Evolutionary conservation across 2,329 filamentous ascomycete species (phyloP), one percentile per base, ranked within the genome.

Genomic region (Niveomyces coronatus): DNA sequence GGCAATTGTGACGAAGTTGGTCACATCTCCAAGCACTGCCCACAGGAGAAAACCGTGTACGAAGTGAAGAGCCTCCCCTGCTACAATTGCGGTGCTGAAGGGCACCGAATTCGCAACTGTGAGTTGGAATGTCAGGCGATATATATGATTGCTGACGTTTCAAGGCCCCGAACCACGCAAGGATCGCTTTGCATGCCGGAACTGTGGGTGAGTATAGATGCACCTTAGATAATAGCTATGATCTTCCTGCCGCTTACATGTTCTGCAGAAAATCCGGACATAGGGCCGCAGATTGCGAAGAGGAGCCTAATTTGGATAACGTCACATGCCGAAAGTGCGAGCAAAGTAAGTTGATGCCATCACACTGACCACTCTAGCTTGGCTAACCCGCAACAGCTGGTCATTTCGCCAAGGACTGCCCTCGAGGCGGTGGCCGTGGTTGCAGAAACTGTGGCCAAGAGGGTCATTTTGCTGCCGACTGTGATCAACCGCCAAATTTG

Each of bases 61-160:
- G 59, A 68, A 28, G 50, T 57, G 11, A 49, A 65, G 26, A 58
- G 62, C 15, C 68, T 82, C 34, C 65, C 64, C 32, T 86, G 82
- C 54, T 71, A 64, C 60, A 80, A 85, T 60, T 85, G 82, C 46
- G 61, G 68, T 4, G 65, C 69, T 27, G 58, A 65, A 18, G 80
- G 79, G 9, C 81, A 85, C 49, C 78, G 80, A 41, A 60, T 79
- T 36, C 76, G 81, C 36, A 79, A 86, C 47, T 86, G 82, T 76
- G 50, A 58, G 71, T 60, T 38, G 5, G n/a, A 16, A n/a, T 13
- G 30, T 11, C 15, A 11, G 26, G 7, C 6, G 5, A n/a, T 10
- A 28, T 16, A 19, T 31, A 23, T 15, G n/a, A 29, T 18, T 16
- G 16, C 24, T 43, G 18, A 39, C 37, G 40, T 44, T 49, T 40